Evolutionary conservation across 306 rosid species (phyloP), one percentile per base, ranked within the genome.

Genomic region (Adenanthera pavonina): DNA sequence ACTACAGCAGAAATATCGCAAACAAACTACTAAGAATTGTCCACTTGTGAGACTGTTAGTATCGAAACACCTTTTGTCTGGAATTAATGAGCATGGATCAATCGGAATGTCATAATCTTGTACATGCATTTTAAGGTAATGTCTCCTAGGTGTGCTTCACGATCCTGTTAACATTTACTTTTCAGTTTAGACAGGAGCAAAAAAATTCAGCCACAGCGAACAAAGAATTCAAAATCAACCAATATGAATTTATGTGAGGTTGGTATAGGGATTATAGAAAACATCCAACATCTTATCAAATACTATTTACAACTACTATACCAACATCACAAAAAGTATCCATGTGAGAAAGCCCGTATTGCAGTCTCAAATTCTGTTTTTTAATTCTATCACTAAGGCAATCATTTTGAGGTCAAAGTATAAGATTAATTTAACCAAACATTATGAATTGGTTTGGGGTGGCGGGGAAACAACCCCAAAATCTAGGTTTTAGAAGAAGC

Each of bases 381-480:
- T 10, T 25, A 25, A 12, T 30, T 30, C 2, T 60, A 25, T 60
- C 40, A 25, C 3, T 59, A 9, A 60, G 66, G 35, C 30, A 8
- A 60, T 49, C 41, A 8, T 48, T 60, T 56, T 40, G 43, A 17
- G 25, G 66, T 43, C n/a, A 61, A 35, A 41, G 35, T 38, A 48
- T 15, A 72, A 80, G 48, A 70, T 7, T 16, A 54, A 48, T 36
- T 75, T 47, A 36, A 15, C 83, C 30, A 76, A 74, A n/a, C n/a
- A n/a, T 25, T 25, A 25, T 25, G 30, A 25, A 25, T 25, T 25
- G 30, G 30, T 25, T 25, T 25, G 30, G 30, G 30, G 30, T 25
- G 30, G 30, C 30, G 30, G 30, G 0, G 30, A 25, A 25, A 0
- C 0, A 25, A 25, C 30, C 30, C 30, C 30, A 25, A 25, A 25